Evolutionary conservation across 371 early-diverging fungal species (phyloP), one percentile per base, ranked within the genome.

Genomic region (Rhizopus sp.): DNA sequence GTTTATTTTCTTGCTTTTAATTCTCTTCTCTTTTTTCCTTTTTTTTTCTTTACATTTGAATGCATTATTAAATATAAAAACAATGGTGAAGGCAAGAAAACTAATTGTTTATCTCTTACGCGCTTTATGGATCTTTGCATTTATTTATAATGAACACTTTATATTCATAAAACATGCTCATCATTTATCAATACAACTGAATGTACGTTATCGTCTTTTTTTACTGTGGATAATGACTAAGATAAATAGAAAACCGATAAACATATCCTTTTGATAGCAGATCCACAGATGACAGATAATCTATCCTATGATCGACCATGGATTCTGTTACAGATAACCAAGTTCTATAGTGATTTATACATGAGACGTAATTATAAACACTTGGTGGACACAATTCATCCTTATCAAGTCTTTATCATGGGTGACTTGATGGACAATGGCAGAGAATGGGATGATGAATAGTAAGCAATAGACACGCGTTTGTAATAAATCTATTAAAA

Each of bases 401-500:
- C 95, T 0, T 77, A 86, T 30, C 73, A 72, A 1, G 78, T 89
- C 9, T 41, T 94, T 8, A 84, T 93, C 60, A 59, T 94, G 54
- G 97, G 97, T n/a, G 97, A 97, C 64, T 53, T 93, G 55, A 81
- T 86, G 69, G 97, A 95, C 64, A 94, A 94, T 15, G 95, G 95
- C 3, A 77, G 95, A 41, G 89, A 90, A 56, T 90, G 92, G 88
- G 53, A 69, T 10, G 82, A 88, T 53, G 59, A 50, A 3, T 62
- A 53, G 64, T 87, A 86, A 55, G 57, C 23, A 23, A 23, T 23
- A 23, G 23, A 23, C 2, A 23, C 23, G 38, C 15, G 7, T 8
- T 17, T 41, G n/a, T 35, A 52, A 33, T 10, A 32, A 39, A 56
- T 2, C 15, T 15, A 13, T 7, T n/a, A 31, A 1, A 38, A 3